Conservation (phyloP, 1,284 basidiomycete genomes). For the Leccinum huronense region DNA sequence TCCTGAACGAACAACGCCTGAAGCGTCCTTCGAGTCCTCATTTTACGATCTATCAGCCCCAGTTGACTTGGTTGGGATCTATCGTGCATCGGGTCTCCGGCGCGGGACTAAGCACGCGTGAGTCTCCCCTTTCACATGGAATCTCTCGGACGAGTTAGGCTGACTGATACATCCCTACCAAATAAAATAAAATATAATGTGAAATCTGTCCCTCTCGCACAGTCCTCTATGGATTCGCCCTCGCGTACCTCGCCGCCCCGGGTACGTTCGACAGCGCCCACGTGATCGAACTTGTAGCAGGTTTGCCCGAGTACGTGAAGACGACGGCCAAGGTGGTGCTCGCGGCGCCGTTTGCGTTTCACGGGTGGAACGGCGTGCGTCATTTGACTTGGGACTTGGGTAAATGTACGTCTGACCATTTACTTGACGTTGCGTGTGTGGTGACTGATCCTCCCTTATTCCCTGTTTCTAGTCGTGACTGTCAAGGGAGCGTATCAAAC, state of each 20-base stretch:
- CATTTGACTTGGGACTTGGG: constrained; percentile 92
- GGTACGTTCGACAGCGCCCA: constrained; percentile 76
- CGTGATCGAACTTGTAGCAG: constrained; percentile 70
- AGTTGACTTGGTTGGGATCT: constrained; percentile 86
- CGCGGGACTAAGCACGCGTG: constrained; percentile 72
- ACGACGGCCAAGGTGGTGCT: constrained; percentile 72
- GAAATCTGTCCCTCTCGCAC: not conserved
- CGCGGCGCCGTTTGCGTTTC: constrained; percentile 86
- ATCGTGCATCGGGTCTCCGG: constrained; percentile 89
- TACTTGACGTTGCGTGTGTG: not conserved
- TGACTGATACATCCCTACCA: not conserved
- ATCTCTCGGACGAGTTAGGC: not conserved
- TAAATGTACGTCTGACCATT: constrained; percentile 64
- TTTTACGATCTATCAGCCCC: constrained; percentile 95
- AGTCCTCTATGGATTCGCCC: constrained; percentile 89
- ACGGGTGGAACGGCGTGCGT: constrained; percentile 87
- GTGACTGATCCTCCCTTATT: not conserved
- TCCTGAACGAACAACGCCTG: constrained; percentile 86
- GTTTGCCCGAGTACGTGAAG: constrained; percentile 74
- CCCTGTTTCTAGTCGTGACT: constrained; percentile 58
- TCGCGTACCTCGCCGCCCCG: constrained; percentile 86
- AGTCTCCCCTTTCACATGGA: constrained; percentile 36
- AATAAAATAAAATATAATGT: not conserved
- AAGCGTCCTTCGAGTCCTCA: constrained; percentile 88
- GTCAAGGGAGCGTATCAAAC: constrained; percentile 77